Evolutionary conservation across 257 asterid species (phyloP), one percentile per base, ranked within the genome.

Genomic region (Penstemon barbatus): DNA sequence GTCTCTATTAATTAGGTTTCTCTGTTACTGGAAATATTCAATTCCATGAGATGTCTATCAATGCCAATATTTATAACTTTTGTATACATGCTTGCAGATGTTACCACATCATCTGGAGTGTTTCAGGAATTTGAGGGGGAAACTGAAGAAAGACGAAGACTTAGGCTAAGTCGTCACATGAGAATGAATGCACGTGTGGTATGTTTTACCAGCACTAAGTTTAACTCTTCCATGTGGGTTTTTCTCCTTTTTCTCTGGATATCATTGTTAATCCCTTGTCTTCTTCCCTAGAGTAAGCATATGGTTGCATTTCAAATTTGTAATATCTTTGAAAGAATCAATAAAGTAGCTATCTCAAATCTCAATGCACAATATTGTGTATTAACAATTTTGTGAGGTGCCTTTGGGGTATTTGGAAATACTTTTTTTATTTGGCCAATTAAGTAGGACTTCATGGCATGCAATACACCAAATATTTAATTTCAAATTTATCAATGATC

Each of bases 161-260:
- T 96, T 57, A 83, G 99, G 82, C 78, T 81, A 52, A 85, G 74
- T 50, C 87, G 88, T 52, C 79, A 84, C 73, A 76, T 80, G 79
- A 84, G 84, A 77, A 87, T 73, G 60, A 88, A 87, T 69, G 87
- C 72, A 50, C 95, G 97, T 74, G 84, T 93, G 96, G 99, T 93
- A 75, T 70, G 86, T 71, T 62, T 7, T 42, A 33, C 54, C 51
- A 42, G 33, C 38, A 37, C 44, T 6, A 48, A 33, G 50, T 44
- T 25, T 63, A 48, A n/a, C 4, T 19, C 45, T 25, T 25, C 13
- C 5, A 11, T 61, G 11, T 54, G 41, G 4, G 8, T 50, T 52
- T 33, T 65, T 54, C 65, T 52, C 63, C 39, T 41, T 15, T 42
- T 57, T 59, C 61, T 33, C 49, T 48, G 44, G 33, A 12, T 70